Base-by-base conservation (phyloP, 176 grass and related monocot genomes). In the Carex myosuroides region DNA sequence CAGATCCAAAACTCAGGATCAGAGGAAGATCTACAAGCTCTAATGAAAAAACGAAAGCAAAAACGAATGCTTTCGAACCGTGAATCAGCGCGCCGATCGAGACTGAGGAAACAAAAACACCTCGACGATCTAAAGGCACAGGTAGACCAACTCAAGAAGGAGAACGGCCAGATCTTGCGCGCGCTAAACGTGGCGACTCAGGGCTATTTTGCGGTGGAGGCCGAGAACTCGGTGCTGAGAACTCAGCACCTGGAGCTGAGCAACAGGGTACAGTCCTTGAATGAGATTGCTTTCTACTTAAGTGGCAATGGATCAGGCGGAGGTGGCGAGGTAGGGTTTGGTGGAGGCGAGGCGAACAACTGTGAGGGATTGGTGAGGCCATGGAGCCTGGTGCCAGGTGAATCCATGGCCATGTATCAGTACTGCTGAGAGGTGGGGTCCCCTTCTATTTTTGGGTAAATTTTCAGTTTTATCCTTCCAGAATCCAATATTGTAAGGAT, bases 101-200 rank as follows among this genome's bases (percentile, higher is more conserved):
- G 97, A 83, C 89, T 92, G 91, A 88, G 97, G 17, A 99, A 99
- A 84, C 97, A 99, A 88, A 90, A 92, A 55, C 97, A 96, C 81
- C 81, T 99, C 56, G 93, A 95, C 74, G 93, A 95, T 46, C 88
- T 99, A 54, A 85, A 48, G 8, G 87, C 93, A 30, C 93, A 99
- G 88, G 83, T 82, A 5, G 79, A 88, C 3, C 91, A 91, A 53
- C 86, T 99, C 18, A 87, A 87, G 85, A 81, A 86, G 65, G 91
- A 99, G 90, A 99, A 96, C 81, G 80, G 88, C 33, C 87, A 92
- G 71, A 81, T 95, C 85, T 60, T 88, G 73, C 75, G 83, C 32
- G 81, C 89, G 30, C 79, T 96, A 32, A 88, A 88, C 1, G 54
- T 93, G 80, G 94, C 89, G 64, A 86, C 88, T n/a, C 89, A 89